phyloP scores from a whole-genome alignment of 169 alveolate genomes.

The Cardiosporidium cionae region DNA sequence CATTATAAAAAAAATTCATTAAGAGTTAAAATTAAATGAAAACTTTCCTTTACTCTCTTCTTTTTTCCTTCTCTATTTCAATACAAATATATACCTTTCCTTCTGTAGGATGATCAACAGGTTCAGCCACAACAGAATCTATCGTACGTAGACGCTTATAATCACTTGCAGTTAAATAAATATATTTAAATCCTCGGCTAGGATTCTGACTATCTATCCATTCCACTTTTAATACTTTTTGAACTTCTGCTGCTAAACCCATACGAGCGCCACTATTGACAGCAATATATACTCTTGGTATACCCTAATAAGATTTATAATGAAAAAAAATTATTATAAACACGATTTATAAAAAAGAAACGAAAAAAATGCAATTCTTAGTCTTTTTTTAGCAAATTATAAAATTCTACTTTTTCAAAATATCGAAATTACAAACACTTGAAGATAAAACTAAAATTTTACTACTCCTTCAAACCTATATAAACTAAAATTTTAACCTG shows the following conservation, averaged over 20 bases:
- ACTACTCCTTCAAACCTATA: constrained; percentile 41
- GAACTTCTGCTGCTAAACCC: constrained; percentile 59
- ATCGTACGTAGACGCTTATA: constrained; percentile 33
- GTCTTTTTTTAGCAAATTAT: constrained; percentile 52
- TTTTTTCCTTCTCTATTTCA: no score
- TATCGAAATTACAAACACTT: no score
- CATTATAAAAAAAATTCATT: no score
- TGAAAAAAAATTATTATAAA: no score
- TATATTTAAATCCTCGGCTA: constrained; percentile 48
- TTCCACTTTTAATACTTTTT: constrained; percentile 44
- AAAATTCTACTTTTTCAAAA: no score
- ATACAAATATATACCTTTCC: constrained; percentile 36
- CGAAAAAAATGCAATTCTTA: no score
- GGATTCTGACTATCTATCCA: constrained; percentile 59
- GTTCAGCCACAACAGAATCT: constrained; percentile 45
- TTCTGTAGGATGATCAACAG: constrained; percentile 41
- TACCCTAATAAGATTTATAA: constrained; percentile 57
- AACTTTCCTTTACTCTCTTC: no score
- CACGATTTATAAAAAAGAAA: no score
- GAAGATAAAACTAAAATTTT: no score
- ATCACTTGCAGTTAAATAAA: constrained; percentile 54
- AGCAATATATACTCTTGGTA: constrained; percentile 65
- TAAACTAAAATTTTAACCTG: constrained; percentile 35
- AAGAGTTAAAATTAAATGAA: no score
- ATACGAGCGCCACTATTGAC: constrained; percentile 70